phyloP scores from a whole-genome alignment of 257 asterid genomes.

The Nicotiana attenuata region DNA sequence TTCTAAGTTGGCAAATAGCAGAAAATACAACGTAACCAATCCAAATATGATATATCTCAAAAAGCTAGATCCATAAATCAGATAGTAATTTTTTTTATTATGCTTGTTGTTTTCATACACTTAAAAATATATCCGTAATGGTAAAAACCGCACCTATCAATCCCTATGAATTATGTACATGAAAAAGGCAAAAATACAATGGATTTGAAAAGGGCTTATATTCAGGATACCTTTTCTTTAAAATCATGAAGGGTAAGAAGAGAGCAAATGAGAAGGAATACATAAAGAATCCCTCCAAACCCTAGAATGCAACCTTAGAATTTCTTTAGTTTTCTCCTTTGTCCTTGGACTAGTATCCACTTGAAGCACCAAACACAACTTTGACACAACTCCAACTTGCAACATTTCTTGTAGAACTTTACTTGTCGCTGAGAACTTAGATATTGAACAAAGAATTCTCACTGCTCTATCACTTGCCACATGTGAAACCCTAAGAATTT shows the following conservation, averaged over 20 bases:
- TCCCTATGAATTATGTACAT: not conserved
- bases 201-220: too few species aligned
- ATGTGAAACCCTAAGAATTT: constrained; percentile 66
- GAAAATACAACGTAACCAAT: not conserved
- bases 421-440: constrained; percentile 37
- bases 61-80: not conserved
- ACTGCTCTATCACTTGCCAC: constrained; percentile 54
- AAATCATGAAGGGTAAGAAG: constrained; percentile 43
- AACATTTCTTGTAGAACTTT: constrained; percentile 63
- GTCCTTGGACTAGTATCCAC: constrained; percentile 39
- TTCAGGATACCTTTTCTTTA: too few species aligned
- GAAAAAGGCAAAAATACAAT: too few species aligned
- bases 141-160: not conserved
- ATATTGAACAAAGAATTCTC: constrained; percentile 44
- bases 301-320: constrained; percentile 57
- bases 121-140: not conserved
- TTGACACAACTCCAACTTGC: constrained; percentile 67
- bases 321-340: constrained; percentile 48
- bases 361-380: constrained; percentile 68
- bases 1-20: not conserved
- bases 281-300: constrained; percentile 67
- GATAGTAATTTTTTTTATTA: not conserved
- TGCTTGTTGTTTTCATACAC: not conserved
- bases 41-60: not conserved
- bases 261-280: constrained; percentile 46